A percentile compares a stretch with the other conserved stretches of the same genome.
Conservation (phyloP, 2,329 filamentous ascomycete species). For the Fusarium neocosmosporiellum region DNA sequence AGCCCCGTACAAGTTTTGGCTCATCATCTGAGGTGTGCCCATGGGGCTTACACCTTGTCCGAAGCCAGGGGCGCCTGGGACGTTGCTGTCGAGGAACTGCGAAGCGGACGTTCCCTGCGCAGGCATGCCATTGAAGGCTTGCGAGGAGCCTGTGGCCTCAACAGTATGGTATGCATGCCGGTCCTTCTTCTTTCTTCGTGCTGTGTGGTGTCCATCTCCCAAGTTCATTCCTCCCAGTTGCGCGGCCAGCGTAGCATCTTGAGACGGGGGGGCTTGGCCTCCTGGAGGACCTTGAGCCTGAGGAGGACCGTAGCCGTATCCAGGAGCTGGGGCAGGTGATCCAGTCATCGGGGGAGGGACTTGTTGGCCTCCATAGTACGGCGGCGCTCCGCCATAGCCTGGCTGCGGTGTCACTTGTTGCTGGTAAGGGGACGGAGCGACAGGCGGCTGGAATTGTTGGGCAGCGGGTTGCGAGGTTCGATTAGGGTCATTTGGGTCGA, state of each 20-base stretch:
- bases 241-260: slow-evolving; percentile 67
- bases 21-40: slow-evolving; percentile 54
- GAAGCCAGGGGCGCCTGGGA: slow-evolving; percentile 44
- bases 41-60: slow-evolving; percentile 59
- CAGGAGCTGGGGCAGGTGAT: slow-evolving; percentile 40
- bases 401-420: slow-evolving; percentile 48
- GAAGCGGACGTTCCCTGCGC: slow-evolving; percentile 62
- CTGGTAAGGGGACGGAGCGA: slow-evolving; percentile 66
- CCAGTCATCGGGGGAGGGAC: slow-evolving; percentile 40
- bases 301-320: slow-evolving; percentile 45
- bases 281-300: slow-evolving; percentile 39
- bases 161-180: slow-evolving; percentile 92
- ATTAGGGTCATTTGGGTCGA: slow-evolving; percentile 66
- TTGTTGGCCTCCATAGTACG: slow-evolving; percentile 53
- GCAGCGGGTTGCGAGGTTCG: slow-evolving; percentile 61
- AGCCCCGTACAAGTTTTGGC: slow-evolving; percentile 69
- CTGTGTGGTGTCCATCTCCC: slow-evolving; percentile 61
- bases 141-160: slow-evolving; percentile 75
- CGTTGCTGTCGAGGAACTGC: slow-evolving; percentile 53
- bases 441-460: slow-evolving; percentile 67
- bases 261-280: slow-evolving; percentile 47
- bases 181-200: slow-evolving; percentile 89
- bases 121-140: slow-evolving; percentile 76
- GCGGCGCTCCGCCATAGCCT: slow-evolving; percentile 53
- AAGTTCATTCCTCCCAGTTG: slow-evolving; percentile 85